Conservation (phyloP, 208 protist species). For the Acanthamoeba castellanii region DNA sequence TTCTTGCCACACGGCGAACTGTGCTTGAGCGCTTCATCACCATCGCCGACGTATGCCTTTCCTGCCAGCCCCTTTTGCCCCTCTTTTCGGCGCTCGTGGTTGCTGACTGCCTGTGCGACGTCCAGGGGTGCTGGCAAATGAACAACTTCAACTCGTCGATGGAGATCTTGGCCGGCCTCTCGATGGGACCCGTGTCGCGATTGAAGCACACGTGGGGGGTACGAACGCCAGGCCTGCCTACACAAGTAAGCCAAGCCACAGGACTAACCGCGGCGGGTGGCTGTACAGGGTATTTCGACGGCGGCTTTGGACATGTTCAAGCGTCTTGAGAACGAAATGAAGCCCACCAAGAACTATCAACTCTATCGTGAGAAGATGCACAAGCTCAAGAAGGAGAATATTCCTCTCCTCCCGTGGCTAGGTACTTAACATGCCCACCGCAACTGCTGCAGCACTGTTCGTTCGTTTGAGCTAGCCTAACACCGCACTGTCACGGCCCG, state of each 20-base stretch:
- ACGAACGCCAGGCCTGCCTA: not conserved
- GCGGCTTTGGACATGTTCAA: constrained; percentile 56
- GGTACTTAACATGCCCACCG: not conserved
- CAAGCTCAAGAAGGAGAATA: not conserved
- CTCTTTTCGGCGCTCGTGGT: not conserved
- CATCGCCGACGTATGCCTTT: constrained; percentile 5
- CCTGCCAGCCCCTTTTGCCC: not conserved
- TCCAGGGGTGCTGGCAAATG: constrained; percentile 41
- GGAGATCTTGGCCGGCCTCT: constrained; percentile 57
- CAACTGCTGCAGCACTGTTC: not conserved
- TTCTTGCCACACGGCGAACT: not conserved
- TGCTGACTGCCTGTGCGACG: not conserved
- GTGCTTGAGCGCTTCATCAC: constrained; percentile 61
- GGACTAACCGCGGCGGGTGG: not conserved
- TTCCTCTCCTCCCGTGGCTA: constrained; percentile 7
- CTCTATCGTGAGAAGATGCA: constrained; percentile 39
- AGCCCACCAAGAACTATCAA: constrained; percentile 64
- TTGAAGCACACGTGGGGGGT: constrained; percentile 57
- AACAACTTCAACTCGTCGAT: constrained; percentile 70
- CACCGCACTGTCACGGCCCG: not conserved
- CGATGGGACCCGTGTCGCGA: constrained; percentile 43
- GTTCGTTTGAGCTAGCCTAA: not conserved
- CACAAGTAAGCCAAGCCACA: no score
- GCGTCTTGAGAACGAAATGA: constrained; percentile 45
- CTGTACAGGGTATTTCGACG: constrained; percentile 11